Evolutionary conservation across 2,329 filamentous ascomycete genomes (phyloP).

Genomic region (Chaetomium sp.): DNA sequence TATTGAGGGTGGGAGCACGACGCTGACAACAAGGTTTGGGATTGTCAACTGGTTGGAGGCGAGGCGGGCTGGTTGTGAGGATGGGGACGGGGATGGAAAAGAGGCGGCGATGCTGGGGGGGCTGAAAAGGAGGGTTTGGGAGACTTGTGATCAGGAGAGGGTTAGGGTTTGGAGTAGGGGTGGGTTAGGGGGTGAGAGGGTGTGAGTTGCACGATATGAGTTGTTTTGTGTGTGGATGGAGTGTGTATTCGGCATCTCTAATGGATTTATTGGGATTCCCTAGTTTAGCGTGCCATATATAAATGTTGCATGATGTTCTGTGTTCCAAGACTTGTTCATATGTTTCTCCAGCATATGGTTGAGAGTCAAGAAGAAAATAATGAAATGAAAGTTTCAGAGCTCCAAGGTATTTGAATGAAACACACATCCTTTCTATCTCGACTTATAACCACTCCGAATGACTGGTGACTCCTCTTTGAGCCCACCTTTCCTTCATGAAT

Average conservation of each 20-base stretch:
- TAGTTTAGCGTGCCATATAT: no score
- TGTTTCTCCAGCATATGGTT: no score
- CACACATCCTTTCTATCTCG: no score
- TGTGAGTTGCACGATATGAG: not conserved
- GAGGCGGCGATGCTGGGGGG: constrained; percentile 45
- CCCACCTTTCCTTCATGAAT: no score
- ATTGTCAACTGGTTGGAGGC: constrained; percentile 68
- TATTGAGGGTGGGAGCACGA: constrained; percentile 67
- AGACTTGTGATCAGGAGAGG: constrained; percentile 60
- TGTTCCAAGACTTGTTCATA: no score
- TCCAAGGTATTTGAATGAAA: no score
- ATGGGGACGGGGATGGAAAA: not conserved
- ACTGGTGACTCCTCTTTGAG: no score
- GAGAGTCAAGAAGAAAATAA: no score
- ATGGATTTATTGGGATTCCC: no score
- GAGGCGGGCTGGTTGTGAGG: constrained; percentile 37
- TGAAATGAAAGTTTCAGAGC: no score
- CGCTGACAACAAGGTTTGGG: constrained; percentile 71
- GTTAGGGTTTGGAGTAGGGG: constrained; percentile 60
- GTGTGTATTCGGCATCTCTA: not conserved
- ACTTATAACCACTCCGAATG: no score
- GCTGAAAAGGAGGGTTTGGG: constrained; percentile 53
- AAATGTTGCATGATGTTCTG: no score
- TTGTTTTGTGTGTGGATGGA: not conserved
- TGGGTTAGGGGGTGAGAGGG: constrained; percentile 26